These are phyloP conservation scores for Pseudogymnoascus sp. DNA, from an alignment of 2,329 filamentous ascomycete species.

Conservation along the genomic window DNA sequence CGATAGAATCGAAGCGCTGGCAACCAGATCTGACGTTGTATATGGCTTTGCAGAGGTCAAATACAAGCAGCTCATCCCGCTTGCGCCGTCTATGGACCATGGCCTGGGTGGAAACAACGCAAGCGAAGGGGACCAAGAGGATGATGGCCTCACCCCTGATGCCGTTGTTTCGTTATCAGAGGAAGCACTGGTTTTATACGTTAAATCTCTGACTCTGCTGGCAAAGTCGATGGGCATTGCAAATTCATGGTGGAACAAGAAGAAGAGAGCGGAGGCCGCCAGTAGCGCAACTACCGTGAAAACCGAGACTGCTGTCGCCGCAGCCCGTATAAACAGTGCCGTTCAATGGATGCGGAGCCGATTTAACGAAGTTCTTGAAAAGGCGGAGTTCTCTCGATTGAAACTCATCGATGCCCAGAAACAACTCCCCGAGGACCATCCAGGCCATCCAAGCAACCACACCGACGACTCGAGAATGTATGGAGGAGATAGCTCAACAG, in stretches of 20 bases:
- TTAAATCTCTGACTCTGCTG: slow-evolving; percentile 84
- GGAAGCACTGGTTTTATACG: slow-evolving; percentile 90
- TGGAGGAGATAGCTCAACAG: slow-evolving; percentile 51
- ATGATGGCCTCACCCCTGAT: slow-evolving; percentile 74
- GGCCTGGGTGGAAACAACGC: slow-evolving; percentile 56
- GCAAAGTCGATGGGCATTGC: slow-evolving; percentile 95
- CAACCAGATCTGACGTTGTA: slow-evolving; percentile 88
- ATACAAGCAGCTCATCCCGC: slow-evolving; percentile 90
- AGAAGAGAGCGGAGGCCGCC: slow-evolving; percentile 56
- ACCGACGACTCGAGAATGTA: slow-evolving; percentile 47
- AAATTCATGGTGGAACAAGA: slow-evolving; percentile 81
- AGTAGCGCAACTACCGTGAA: slow-evolving; percentile 36
- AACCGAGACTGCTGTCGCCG: slow-evolving; percentile 33
- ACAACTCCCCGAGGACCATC: slow-evolving; percentile 74
- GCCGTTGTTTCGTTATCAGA: slow-evolving; percentile 83
- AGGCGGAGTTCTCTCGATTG: slow-evolving; percentile 86
- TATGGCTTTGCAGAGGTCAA: slow-evolving; percentile 98
- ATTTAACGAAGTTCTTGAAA: slow-evolving; percentile 96
- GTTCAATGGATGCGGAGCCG: slow-evolving; percentile 92
- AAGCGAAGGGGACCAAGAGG: slow-evolving; percentile 50
- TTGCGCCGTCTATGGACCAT: slow-evolving; percentile 70
- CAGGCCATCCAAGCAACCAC: slow-evolving; percentile 76
- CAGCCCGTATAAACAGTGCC: slow-evolving; percentile 75
- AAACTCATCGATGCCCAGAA: slow-evolving; percentile 83
- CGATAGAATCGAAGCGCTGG: slow-evolving; percentile 81